Evolutionary conservation across 176 grass and related monocot species (phyloP).

Genomic region (Cenchrus americanus): DNA sequence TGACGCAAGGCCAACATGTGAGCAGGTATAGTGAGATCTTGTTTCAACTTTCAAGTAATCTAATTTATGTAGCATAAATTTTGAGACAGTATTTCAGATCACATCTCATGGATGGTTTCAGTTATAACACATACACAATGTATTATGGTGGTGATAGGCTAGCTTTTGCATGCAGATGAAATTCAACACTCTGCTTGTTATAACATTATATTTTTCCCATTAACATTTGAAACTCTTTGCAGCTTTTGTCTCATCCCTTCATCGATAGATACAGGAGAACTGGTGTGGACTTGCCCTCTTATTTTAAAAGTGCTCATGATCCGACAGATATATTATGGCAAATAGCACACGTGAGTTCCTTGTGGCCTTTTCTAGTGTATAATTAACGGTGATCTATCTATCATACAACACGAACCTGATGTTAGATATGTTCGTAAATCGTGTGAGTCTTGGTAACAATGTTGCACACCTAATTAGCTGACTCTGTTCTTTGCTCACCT

Average conservation of each 20-base stretch:
- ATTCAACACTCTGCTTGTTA: not conserved
- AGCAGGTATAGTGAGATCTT: slow-evolving; percentile 49
- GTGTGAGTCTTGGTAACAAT: no score
- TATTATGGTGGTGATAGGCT: not conserved
- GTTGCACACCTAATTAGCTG: not conserved
- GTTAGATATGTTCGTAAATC: not conserved
- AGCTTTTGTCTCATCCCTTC: slow-evolving; percentile 77
- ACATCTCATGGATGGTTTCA: not conserved
- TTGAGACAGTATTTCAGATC: not conserved
- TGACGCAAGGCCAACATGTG: slow-evolving; percentile 70
- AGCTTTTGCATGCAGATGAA: not conserved
- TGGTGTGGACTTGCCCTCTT: slow-evolving; percentile 57
- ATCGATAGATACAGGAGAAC: slow-evolving; percentile 65
- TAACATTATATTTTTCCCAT: not conserved
- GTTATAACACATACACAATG: not conserved
- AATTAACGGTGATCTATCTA: not conserved
- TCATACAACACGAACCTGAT: not conserved
- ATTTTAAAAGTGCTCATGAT: slow-evolving; percentile 61
- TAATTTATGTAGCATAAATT: slow-evolving; percentile 5
- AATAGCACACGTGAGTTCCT: slow-evolving; percentile 64
- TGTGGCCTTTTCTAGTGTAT: slow-evolving; percentile 3
- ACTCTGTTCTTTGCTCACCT: not conserved
- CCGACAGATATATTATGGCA: slow-evolving; percentile 60
- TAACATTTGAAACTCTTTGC: slow-evolving; percentile 34
- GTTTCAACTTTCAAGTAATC: not conserved